Evolutionary conservation across 176 grass and related monocot species (phyloP).

Genomic region (Puccinellia tenuiflora): DNA sequence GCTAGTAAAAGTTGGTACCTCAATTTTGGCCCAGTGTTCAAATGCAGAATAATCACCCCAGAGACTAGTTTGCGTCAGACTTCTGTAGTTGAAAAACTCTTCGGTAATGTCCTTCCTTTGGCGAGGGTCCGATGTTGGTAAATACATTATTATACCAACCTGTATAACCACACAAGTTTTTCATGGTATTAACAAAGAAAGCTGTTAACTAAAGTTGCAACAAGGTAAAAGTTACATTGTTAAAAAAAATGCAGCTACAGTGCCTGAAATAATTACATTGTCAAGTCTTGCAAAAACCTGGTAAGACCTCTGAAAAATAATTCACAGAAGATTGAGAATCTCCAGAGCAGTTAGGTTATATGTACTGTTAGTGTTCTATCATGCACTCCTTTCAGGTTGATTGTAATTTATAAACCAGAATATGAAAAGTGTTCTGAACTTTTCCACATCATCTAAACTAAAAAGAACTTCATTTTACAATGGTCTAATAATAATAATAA

Average conservation of each 20-base stretch:
- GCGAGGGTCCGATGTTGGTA: constrained; percentile 75
- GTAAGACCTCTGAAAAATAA: background rate
- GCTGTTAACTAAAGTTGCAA: background rate
- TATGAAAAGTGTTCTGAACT: background rate
- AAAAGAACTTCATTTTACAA: background rate
- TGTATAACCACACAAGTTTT: constrained; percentile 18
- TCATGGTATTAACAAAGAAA: background rate
- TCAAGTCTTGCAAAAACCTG: background rate
- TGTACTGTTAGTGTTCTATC: background rate
- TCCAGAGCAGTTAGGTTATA: background rate
- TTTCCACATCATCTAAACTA: constrained; percentile 1
- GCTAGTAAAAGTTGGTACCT: constrained; percentile 42
- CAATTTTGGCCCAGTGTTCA: constrained; percentile 98
- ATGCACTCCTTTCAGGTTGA: background rate
- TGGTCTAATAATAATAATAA: background rate
- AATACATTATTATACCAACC: constrained; percentile 98
- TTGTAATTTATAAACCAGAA: constrained; percentile 4
- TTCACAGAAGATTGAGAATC: background rate
- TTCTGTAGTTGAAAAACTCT: constrained; percentile 81
- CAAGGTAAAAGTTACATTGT: background rate
- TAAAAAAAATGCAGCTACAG: background rate
- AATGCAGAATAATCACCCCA: constrained; percentile 88
- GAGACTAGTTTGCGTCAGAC: constrained; percentile 48
- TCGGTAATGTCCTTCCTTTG: constrained; percentile 93
- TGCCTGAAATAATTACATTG: background rate